Evolutionary conservation across 306 rosid species (phyloP).

Genomic region (Ormosia emarginata): DNA sequence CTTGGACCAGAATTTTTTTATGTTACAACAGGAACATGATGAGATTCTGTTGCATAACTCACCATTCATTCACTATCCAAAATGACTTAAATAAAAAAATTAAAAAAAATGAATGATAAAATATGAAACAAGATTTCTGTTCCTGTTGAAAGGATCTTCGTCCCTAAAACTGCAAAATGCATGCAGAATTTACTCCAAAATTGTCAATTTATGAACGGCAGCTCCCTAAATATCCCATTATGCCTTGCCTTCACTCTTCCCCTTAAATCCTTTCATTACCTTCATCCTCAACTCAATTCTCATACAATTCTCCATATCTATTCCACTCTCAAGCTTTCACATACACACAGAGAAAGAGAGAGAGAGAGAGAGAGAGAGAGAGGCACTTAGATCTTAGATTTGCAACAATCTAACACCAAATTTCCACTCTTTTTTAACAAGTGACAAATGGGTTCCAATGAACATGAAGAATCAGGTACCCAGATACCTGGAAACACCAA

Average conservation of each 20-base stretch:
- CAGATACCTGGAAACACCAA: background rate
- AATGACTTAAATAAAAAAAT: too few relatives aligned
- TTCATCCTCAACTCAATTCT: background rate
- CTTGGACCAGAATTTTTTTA: too few relatives aligned
- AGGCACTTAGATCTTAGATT: background rate
- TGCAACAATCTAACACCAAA: background rate
- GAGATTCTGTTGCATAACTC: too few relatives aligned
- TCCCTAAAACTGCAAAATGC: background rate
- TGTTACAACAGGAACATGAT: too few relatives aligned
- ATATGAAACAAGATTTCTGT: too few relatives aligned
- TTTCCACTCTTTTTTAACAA: background rate
- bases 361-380: background rate
- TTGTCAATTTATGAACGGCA: background rate
- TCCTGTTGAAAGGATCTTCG: too few relatives aligned
- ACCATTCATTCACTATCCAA: too few relatives aligned
- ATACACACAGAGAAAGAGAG: background rate
- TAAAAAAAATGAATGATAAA: too few relatives aligned
- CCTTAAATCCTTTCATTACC: slow-evolving; percentile 1
- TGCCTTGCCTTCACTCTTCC: background rate
- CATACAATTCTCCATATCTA: background rate
- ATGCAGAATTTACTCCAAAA: background rate
- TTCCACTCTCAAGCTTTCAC: background rate
- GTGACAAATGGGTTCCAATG: slow-evolving; percentile 42
- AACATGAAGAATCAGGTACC: slow-evolving; percentile 33
- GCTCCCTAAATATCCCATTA: background rate